A percentile compares a stretch with the other conserved stretches of the same genome.
These are phyloP conservation scores for Fragaria ananassa DNA, from an alignment of 306 rosid genomes.

Conservation along the genomic window DNA sequence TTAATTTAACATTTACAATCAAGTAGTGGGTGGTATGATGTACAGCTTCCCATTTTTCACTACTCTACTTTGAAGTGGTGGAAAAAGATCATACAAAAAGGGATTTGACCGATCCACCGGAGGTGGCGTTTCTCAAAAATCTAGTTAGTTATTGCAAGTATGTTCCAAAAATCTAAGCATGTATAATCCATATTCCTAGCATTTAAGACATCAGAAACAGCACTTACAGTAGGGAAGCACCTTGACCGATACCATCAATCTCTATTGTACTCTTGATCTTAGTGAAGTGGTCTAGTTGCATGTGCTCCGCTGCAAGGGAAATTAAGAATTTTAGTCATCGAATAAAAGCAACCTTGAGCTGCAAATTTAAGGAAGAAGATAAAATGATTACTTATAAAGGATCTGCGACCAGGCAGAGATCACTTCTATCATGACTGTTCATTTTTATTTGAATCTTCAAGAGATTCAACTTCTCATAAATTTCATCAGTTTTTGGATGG, in stretches of 20 bases:
- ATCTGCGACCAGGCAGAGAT: conserved; percentile 1
- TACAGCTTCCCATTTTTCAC: background rate
- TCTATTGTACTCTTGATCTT: background rate
- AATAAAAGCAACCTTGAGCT: background rate
- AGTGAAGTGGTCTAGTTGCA: background rate
- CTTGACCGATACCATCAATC: background rate
- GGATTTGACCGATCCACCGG: background rate
- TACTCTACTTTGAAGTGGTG: background rate
- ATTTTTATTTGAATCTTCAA: conserved; percentile 25
- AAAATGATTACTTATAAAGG: background rate
- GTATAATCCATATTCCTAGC: background rate
- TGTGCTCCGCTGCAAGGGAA: background rate
- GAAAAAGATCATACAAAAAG: background rate
- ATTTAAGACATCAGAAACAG: background rate
- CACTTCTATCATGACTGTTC: background rate
- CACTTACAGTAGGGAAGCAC: conserved; percentile 5
- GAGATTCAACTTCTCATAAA: conserved; percentile 37
- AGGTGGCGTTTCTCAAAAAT: background rate
- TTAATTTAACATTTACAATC: background rate
- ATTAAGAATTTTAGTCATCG: background rate
- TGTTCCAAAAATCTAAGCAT: background rate
- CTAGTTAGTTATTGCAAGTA: background rate
- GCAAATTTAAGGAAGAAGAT: background rate
- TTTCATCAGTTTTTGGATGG: conserved; percentile 45
- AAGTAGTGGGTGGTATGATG: background rate